Evolutionary conservation across 1,284 basidiomycete species (phyloP).

Genomic region (Boletus sp.): DNA sequence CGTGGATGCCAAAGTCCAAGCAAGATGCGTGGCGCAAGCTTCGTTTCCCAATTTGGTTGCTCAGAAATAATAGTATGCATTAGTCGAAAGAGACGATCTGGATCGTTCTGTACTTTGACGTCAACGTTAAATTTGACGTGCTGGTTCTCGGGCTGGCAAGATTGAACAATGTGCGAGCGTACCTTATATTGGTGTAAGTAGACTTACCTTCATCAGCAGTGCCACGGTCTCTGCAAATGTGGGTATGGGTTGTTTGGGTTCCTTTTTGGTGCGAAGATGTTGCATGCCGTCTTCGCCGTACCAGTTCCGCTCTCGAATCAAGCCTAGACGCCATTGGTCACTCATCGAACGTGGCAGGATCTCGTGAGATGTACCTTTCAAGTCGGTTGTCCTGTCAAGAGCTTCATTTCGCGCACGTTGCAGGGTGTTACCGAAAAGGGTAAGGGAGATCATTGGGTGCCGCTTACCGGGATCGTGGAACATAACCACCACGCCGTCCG

Average conservation of each 20-base stretch:
- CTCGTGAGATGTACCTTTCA: conserved; percentile 44
- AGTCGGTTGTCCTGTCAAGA: conserved; percentile 65
- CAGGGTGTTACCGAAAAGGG: conserved; percentile 18
- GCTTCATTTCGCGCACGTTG: conserved; percentile 39
- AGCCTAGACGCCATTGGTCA: conserved; percentile 40
- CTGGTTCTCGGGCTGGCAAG: conserved; percentile 68
- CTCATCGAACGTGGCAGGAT: conserved; percentile 20
- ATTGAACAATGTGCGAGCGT: conserved; percentile 5
- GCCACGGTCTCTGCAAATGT: conserved; percentile 81
- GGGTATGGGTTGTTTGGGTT: conserved; percentile 83
- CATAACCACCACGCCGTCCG: conserved; percentile 89
- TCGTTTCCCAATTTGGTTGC: conserved; percentile 74
- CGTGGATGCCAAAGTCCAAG: conserved; percentile 92
- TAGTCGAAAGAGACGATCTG: conserved; percentile 79
- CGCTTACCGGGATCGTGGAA: conserved; percentile 86
- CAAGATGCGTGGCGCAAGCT: conserved; percentile 85
- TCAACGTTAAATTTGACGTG: conserved; percentile 91
- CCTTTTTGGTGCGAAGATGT: conserved; percentile 76
- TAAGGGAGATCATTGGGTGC: conserved; percentile 22
- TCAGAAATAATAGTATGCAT: conserved; percentile 75
- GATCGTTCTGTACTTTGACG: conserved; percentile 92
- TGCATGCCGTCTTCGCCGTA: conserved; percentile 75
- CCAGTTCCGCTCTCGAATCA: conserved; percentile 70
- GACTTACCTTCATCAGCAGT: conserved; percentile 71
- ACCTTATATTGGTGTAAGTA: conserved; percentile 1